Evolutionary conservation across 1,139 yeast species (phyloP).

Genomic region (Lodderomyces metapsilosis): DNA sequence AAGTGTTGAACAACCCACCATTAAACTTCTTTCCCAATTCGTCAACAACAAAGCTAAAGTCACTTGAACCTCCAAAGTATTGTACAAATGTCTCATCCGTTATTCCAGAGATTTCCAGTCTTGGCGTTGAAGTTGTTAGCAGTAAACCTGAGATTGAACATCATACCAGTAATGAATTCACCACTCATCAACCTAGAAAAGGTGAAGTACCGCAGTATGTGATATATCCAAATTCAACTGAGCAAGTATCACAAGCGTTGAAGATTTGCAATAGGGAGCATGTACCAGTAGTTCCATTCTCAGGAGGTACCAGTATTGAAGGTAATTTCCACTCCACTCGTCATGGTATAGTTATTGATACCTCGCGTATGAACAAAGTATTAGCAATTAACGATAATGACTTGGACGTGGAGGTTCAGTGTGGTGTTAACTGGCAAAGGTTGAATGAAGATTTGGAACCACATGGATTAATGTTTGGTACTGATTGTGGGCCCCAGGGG

Average conservation of each 20-base stretch:
- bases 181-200: slow-evolving; percentile 38
- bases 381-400: slow-evolving; percentile 37
- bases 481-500: slow-evolving; percentile 48
- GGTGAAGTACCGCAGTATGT: slow-evolving; percentile 36
- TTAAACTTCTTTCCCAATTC: slow-evolving; percentile 19
- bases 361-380: slow-evolving; percentile 40
- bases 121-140: slow-evolving; percentile 22
- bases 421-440: slow-evolving; percentile 46
- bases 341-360: slow-evolving; percentile 36
- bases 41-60: slow-evolving; percentile 29
- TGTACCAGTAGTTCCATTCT: slow-evolving; percentile 64
- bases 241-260: slow-evolving; percentile 36
- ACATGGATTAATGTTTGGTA: slow-evolving; percentile 38
- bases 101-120: slow-evolving; percentile 32
- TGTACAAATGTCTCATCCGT: slow-evolving; percentile 46
- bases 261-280: slow-evolving; percentile 30
- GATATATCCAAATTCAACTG: slow-evolving; percentile 36
- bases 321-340: slow-evolving; percentile 47
- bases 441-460: slow-evolving; percentile 30
- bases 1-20: slow-evolving; percentile 15
- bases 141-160: slow-evolving; percentile 30
- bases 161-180: slow-evolving; percentile 41
- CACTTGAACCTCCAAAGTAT: slow-evolving; percentile 36
- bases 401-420: slow-evolving; percentile 43
- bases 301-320: slow-evolving; percentile 50